Base-by-base conservation (phyloP, 495 filamentous ascomycete species). In the Recurvomyces mirabilis region DNA sequence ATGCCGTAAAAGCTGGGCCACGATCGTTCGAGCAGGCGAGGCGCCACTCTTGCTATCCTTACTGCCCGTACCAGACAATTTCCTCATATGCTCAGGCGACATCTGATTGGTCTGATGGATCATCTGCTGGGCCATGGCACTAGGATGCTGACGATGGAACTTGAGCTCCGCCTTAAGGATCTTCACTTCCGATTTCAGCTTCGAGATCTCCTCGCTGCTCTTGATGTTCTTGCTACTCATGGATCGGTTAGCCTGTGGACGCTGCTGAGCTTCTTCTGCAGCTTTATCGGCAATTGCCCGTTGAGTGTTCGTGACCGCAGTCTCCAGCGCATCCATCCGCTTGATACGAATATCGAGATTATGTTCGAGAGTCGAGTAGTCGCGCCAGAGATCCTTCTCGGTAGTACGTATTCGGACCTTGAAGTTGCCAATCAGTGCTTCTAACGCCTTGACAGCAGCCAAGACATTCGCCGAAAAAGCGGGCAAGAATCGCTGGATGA, bases 391-490 rank as follows among this genome's bases (percentile, higher is more conserved):
- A 36, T 93, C 84, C 40, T 82, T 79, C 54, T 98, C 93, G 28
- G 94, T 76, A n/a, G 65, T 65, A 52, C 81, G 82, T 59, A 93
- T 81, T 45, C 84, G 79, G 32, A 68, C 66, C 56, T 84, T 83
- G 71, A 94, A 94, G 25, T 73, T 72, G n/a, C 75, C 70, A 34
- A 98, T 67, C 47, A 93, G 76, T 22, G 69, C 68, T 64, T 96
- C 91, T 41, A 98, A 75, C 1, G 77, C 85, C 65, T 94, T 94
- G 47, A 94, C 74, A 6, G 88, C 89, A 4, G 78, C 73, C 34
- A 93, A 61, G 19, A 96, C 71, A 56, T 94, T 95, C 58, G 88
- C 84, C 62, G 75, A 81, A 64, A 95, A 96, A 10, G 78, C 81
- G 1, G 83, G 77, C 43, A 93, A 76, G 53, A 73, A 75, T 56